Conservation (phyloP, 192 early-diverging fungal genomes). For the Backusella tuberculispora region DNA sequence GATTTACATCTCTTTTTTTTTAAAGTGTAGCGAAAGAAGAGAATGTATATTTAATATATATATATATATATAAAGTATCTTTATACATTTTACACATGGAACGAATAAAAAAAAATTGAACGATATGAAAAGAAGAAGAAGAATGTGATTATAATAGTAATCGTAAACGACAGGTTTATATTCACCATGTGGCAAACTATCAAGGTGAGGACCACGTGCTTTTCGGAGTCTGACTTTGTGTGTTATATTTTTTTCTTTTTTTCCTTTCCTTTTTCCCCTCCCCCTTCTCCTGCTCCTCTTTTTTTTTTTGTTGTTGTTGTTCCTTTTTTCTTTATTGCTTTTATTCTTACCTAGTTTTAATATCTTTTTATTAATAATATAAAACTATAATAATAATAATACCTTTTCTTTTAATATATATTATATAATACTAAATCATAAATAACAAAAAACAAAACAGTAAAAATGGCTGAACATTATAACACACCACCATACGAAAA, state of each 20-base stretch:
- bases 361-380: not conserved
- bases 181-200: not conserved
- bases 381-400: not conserved
- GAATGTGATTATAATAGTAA: not conserved
- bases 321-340: not conserved
- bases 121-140: not conserved
- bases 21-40: not conserved
- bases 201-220: not conserved
- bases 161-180: not conserved
- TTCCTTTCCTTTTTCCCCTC: not conserved
- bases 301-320: not conserved
- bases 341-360: not conserved
- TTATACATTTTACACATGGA: too few relatives aligned
- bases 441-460: not conserved
- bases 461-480: constrained; percentile 11
- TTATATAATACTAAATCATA: not conserved
- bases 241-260: not conserved
- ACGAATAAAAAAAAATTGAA: not conserved
- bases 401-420: not conserved
- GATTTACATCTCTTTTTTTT: not conserved
- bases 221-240: not conserved
- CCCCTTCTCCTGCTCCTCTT: not conserved
- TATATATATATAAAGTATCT: not conserved
- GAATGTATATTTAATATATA: not conserved
- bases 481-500: constrained; percentile 13